A percentile compares a stretch with the other conserved stretches of the same genome.
phyloP scores from a whole-genome alignment of 306 rosid genomes.

The Castanea crenata region DNA sequence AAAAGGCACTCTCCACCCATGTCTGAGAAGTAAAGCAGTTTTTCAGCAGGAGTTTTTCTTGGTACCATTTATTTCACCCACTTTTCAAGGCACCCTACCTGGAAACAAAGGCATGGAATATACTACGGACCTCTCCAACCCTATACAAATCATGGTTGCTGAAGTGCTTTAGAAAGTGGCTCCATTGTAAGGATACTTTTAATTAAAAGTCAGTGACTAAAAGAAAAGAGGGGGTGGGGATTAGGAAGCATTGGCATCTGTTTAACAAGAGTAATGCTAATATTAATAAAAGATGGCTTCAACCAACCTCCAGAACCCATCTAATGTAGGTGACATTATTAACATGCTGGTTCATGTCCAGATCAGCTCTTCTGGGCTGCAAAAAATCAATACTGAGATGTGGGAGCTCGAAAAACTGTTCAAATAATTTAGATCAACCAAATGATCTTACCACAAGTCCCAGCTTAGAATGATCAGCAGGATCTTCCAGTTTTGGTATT shows the following conservation, averaged over 20 bases:
- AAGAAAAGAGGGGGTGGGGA: background rate
- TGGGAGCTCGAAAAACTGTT: constrained; percentile 10
- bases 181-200: background rate
- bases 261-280: background rate
- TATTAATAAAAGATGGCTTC: constrained; percentile 18
- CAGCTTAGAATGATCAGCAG: constrained; percentile 54
- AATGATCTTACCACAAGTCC: constrained; percentile 70
- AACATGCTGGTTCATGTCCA: constrained; percentile 96
- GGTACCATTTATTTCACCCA: no score
- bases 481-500: constrained; percentile 81
- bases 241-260: background rate
- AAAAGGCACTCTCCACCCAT: no score
- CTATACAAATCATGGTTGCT: background rate
- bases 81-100: no score
- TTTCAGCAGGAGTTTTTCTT: no score
- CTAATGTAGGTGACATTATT: constrained; percentile 88
- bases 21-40: no score
- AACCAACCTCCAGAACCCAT: constrained; percentile 91
- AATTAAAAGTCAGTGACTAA: background rate
- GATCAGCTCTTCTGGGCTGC: constrained; percentile 95
- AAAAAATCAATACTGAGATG: constrained; percentile 29
- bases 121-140: background rate
- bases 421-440: constrained; percentile 6
- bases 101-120: background rate
- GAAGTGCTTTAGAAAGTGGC: background rate